A percentile compares a stretch with the other conserved stretches of the same genome.
phyloP scores from a whole-genome alignment of 139 green algal genomes.

The Chlorella ohadii region DNA sequence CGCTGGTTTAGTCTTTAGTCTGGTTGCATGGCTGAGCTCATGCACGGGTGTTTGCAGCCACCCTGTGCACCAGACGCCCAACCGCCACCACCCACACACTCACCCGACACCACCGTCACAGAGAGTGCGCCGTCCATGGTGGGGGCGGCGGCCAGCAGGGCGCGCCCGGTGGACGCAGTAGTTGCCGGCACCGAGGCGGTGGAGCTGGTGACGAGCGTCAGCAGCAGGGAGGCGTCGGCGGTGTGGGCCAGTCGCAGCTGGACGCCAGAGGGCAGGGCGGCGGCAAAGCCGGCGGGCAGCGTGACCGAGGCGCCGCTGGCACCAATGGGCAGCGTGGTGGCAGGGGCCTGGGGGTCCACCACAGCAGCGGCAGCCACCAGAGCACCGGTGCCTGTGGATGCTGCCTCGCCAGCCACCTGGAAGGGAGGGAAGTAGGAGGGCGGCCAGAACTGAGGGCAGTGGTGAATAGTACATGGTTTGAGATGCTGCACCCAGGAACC shows the following conservation, averaged over 20 bases:
- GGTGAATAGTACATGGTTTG: no score
- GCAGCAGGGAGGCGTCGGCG: conserved; percentile 3
- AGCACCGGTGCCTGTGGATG: background rate
- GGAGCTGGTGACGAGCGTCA: background rate
- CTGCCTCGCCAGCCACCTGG: background rate
- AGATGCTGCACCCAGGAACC: no score
- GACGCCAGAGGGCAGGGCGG: background rate
- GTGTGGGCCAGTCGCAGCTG: conserved; percentile 1
- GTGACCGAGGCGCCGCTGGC: background rate
- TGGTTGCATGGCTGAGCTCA: no score
- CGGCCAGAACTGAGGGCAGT: background rate
- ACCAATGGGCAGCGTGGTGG: background rate
- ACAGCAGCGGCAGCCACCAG: background rate
- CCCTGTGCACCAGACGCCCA: no score
- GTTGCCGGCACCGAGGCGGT: background rate
- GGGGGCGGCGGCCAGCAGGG: background rate
- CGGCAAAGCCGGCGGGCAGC: background rate
- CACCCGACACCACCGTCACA: background rate
- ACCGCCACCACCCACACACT: background rate
- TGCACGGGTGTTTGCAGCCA: no score
- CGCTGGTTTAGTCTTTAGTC: no score
- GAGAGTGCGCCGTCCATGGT: background rate
- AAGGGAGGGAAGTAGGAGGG: background rate
- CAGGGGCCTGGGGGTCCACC: background rate
- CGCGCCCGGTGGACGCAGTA: background rate